Evolutionary conservation across 371 early-diverging fungal species (phyloP).

Genomic region (Parasitella parasitica): DNA sequence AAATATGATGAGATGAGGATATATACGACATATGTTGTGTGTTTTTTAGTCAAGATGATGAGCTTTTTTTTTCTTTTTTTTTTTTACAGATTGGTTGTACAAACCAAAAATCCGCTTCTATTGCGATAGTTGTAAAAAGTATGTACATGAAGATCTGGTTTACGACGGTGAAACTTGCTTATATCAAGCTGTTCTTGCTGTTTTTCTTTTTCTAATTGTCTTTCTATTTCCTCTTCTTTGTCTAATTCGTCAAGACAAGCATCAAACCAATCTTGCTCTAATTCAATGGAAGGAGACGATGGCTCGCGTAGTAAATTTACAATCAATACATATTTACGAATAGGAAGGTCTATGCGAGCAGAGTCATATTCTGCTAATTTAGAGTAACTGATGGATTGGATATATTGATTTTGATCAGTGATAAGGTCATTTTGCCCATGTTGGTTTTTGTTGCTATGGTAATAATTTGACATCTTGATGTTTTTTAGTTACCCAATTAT

Average conservation of each 20-base stretch:
- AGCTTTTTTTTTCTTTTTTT: constrained; percentile 2
- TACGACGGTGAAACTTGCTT: not conserved
- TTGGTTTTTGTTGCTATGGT: not conserved
- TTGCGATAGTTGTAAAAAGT: constrained; percentile 17
- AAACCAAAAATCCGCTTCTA: constrained; percentile 16
- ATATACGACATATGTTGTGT: too few species aligned
- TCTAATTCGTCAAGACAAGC: constrained; percentile 19
- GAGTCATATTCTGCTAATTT: constrained; percentile 23
- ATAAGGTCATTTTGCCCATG: not conserved
- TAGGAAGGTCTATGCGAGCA: constrained; percentile 22
- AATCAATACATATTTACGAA: constrained; percentile 28
- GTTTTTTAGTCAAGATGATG: too few species aligned
- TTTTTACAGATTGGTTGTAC: constrained; percentile 14
- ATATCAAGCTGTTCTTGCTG: not conserved
- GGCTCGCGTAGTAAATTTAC: constrained; percentile 22
- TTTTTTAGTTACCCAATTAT: not conserved
- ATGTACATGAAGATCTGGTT: constrained; percentile 11
- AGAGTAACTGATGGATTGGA: constrained; percentile 19
- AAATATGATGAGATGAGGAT: too few species aligned
- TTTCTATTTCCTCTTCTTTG: constrained; percentile 6
- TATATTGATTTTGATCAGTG: not conserved
- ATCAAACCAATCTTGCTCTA: constrained; percentile 29
- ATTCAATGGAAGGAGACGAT: not conserved
- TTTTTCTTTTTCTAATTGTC: not conserved
- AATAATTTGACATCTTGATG: not conserved